phyloP scores from a whole-genome alignment of 768 basidiomycete species.

The Trametes meyenii region DNA sequence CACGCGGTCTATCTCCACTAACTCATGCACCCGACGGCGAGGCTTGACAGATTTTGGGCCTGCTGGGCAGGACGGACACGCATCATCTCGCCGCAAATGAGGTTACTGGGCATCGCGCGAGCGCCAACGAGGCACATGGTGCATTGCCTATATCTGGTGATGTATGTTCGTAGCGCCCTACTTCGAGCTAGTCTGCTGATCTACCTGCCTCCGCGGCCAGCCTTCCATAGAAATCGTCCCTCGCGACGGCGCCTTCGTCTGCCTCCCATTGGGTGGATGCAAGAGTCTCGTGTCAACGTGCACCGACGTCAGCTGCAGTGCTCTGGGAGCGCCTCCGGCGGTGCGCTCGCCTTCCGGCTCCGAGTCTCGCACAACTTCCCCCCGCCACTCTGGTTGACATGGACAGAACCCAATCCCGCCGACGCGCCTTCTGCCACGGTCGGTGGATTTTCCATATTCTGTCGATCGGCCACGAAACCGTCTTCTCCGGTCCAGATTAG shows the following conservation, averaged over 20 bases:
- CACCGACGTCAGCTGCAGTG: conserved; percentile 3
- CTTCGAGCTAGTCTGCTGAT: conserved; percentile 4
- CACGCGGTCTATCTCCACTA: background rate
- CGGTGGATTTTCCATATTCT: background rate
- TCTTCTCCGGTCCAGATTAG: background rate
- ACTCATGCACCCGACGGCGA: background rate
- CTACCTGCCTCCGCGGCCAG: background rate
- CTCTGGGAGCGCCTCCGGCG: background rate
- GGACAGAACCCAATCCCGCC: background rate
- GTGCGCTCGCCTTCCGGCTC: background rate
- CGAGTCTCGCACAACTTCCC: conserved; percentile 4
- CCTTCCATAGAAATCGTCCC: conserved; percentile 2
- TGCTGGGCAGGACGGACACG: background rate
- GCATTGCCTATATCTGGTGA: background rate
- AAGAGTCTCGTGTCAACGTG: background rate
- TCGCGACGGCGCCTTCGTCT: conserved; percentile 1
- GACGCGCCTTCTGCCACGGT: background rate
- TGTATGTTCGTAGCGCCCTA: background rate
- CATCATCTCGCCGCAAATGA: background rate
- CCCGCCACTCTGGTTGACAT: conserved; percentile 2
- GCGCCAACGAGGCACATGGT: conserved; percentile 4
- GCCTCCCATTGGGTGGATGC: background rate
- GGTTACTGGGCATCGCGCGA: background rate
- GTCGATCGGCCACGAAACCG: background rate
- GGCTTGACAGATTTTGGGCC: background rate